phyloP scores from a whole-genome alignment of 768 basidiomycete species.

The Amanita inopinata region DNA sequence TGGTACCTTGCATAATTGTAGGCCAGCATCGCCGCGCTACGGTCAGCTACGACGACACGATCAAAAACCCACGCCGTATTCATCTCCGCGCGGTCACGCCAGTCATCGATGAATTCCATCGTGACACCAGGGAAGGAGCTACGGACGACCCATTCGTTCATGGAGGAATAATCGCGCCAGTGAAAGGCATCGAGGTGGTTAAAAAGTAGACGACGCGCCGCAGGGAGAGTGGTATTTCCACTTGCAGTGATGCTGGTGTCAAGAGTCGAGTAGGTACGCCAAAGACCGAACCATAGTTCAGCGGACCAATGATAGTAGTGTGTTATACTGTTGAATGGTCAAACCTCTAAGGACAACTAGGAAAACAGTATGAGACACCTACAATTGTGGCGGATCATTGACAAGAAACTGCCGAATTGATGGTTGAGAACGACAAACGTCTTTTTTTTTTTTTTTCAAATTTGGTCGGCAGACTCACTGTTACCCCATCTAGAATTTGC shows the following conservation, averaged over 20 bases:
- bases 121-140: conserved; percentile 71
- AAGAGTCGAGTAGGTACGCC: conserved; percentile 82
- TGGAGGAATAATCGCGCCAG: conserved; percentile 86
- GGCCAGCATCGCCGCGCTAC: conserved; percentile 74
- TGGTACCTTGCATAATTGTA: conserved; percentile 58
- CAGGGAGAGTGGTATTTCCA: conserved; percentile 65
- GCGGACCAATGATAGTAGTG: conserved; percentile 95
- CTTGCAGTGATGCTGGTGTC: conserved; percentile 56
- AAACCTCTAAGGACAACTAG: background rate
- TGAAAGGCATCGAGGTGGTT: conserved; percentile 61
- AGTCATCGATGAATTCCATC: conserved; percentile 78
- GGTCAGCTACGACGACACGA: conserved; percentile 81
- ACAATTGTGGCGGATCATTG: conserved; percentile 86
- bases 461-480: too few species aligned
- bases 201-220: conserved; percentile 70
- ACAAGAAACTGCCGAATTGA: conserved; percentile 48
- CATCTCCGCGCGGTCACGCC: conserved; percentile 68
- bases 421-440: background rate
- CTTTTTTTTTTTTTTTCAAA: too few species aligned
- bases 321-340: conserved; percentile 44
- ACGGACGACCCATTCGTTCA: conserved; percentile 85
- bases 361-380: conserved; percentile 18
- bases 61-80: conserved; percentile 70
- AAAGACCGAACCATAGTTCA: conserved; percentile 86
- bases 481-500: conserved; percentile 66